Conservation (phyloP, 345 rosid genomes). For the Sapria himalayana region DNA sequence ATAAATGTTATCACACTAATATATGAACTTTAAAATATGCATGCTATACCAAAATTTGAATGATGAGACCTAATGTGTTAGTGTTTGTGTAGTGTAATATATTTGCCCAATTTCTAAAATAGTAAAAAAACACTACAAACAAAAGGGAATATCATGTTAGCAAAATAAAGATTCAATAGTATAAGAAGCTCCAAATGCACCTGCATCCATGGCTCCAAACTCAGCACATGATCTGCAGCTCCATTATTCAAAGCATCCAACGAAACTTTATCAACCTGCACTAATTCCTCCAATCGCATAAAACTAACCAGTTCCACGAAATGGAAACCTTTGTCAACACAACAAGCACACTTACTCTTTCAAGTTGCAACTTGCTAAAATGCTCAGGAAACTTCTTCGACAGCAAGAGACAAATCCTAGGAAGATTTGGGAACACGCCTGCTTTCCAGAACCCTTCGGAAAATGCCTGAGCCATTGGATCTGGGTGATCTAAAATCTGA, state of each 20-base stretch:
- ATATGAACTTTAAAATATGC: too few species aligned
- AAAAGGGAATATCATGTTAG: neutral
- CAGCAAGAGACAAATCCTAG: constrained; percentile 66
- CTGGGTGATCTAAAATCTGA: constrained; percentile 86
- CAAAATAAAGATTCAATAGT: neutral
- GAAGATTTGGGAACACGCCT: constrained; percentile 70
- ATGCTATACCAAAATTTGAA: too few species aligned
- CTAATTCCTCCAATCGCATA: constrained; percentile 1
- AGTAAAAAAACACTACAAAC: neutral
- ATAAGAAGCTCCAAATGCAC: too few species aligned
- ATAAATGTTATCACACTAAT: too few species aligned
- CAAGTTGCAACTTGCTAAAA: constrained; percentile 82
- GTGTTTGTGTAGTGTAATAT: too few species aligned
- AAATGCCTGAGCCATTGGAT: constrained; percentile 46
- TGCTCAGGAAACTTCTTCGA: constrained; percentile 95
- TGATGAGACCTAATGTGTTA: too few species aligned
- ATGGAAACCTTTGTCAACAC: neutral
- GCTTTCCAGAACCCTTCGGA: constrained; percentile 93
- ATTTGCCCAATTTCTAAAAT: neutral
- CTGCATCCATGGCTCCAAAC: constrained; percentile 97
- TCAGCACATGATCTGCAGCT: constrained; percentile 80
- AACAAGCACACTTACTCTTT: constrained; percentile 42
- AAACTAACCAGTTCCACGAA: constrained; percentile 2
- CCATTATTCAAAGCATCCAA: constrained; percentile 72
- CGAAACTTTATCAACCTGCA: constrained; percentile 77